Base-by-base conservation (phyloP, 371 early-diverging fungal species). In the Lichtheimia ornata region DNA sequence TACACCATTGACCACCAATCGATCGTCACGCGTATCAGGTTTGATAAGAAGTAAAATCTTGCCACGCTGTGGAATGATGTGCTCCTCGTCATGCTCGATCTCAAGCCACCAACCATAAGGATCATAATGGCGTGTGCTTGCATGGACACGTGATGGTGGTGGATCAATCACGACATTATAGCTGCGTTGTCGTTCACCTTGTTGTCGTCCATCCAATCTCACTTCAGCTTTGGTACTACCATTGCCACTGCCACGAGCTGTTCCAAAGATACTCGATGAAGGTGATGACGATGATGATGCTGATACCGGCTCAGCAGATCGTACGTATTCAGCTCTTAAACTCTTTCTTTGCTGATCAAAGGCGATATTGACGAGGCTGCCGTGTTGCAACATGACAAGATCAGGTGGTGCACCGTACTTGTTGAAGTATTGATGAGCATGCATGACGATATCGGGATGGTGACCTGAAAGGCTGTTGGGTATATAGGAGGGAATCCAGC, bases 121-220 rank as follows among this genome's bases (percentile, higher is more conserved):
- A 55, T 85, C 85, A 43, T 69, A 66, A 0, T 55, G 59, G 18
- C 76, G 70, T 28, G 70, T 63, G 0, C 65, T 54, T 3, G 81
- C 81, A 12, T 59, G 56, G 5, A 81, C 76, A 17, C 73, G 67
- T 11, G 83, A 82, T 14, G 85, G 85, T 0, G 85, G 85, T 12
- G 85, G 85, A 53, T 85, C 85, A 53, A 85, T 76, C 0, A 79
- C 79, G 7, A 83, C 70, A 11, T 72, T 73, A 49, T 78, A 83
- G 0, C 50, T 20, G 9, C 35, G 35, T 11, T 35, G 35, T 22
- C 11, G 4, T 18, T 78, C 73, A 9, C 70, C 70, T 17, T 68
- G 66, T 77, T 80, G 76, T 1, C 60, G 71, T 2, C 71, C 70
- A 64, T 79, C 82, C 50, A 85, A 18, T 11, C 85, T 77, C n/a